Evolutionary conservation across 2,329 filamentous ascomycete species (phyloP), one percentile per base, ranked within the genome.

Genomic region (Thelonectria blattea): DNA sequence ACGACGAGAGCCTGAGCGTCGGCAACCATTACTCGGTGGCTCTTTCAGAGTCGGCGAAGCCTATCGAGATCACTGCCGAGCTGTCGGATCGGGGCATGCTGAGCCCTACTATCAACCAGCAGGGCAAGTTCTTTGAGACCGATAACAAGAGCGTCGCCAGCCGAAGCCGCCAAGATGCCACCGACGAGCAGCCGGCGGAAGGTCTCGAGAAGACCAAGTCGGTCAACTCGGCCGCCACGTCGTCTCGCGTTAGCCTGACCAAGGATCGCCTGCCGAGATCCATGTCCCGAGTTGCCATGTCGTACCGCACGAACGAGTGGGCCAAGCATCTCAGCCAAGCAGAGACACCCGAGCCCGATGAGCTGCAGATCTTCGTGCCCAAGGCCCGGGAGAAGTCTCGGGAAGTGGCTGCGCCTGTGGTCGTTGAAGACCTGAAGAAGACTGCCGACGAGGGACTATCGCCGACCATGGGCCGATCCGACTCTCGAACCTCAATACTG

Each of bases 271-370:
- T 96, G 10, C 91, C 91, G 0, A 79, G 82, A n/a, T 86, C 87
- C 12, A 76, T 93, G 34, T 95, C 93, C 1, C 89, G 86, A 62
- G 85, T 96, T 9, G 90, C 93, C 2, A 80, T 92, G 73, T 91
- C 90, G 0, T 96, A 95, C 72, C 87, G 94, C 58, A 97, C 93
- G 2, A 96, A 96, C 65, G 94, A 98, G 77, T 98, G 94, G 94
- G 92, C 93, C 0, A 97, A 97, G 74, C 92, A 97, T 74, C 81
- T 97, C 11, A 87, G 88, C 64, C 80, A 85, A 43, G 93, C 94
- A 7, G 93, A 97, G 15, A 78, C 80, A 5, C 92, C 92, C 1
- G 84, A 88, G 49, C 75, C 84, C 1, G 88, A 92, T 8, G 83
- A 87, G 2, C 74, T 91, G 12, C 80, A 84, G 22, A 71, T 86